These are phyloP conservation scores for Elaphomyces granulatus DNA, from an alignment of 495 filamentous ascomycete species.

Conservation along the genomic window DNA sequence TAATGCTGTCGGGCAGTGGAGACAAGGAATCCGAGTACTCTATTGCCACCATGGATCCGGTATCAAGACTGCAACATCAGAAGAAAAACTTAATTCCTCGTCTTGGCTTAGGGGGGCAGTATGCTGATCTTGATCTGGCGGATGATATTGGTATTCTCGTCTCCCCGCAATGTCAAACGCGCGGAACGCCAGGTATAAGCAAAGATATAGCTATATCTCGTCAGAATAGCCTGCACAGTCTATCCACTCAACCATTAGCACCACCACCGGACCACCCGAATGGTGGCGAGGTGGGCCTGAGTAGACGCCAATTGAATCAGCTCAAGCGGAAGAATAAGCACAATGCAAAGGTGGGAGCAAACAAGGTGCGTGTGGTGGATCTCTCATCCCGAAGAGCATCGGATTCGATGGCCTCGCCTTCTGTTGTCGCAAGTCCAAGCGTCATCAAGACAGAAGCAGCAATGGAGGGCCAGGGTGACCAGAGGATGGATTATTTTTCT, in stretches of 20 bases:
- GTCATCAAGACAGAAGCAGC: constrained; percentile 50
- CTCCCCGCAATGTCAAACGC: constrained; percentile 22
- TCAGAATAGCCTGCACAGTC: constrained; percentile 33
- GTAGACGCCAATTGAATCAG: constrained; percentile 83
- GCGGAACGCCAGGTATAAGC: constrained; percentile 24
- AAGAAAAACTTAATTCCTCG: constrained; percentile 76
- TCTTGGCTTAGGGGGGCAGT: constrained; percentile 71
- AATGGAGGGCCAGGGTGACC: constrained; percentile 34
- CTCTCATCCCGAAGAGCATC: constrained; percentile 57
- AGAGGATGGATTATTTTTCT: constrained; percentile 64
- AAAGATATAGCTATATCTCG: constrained; percentile 27
- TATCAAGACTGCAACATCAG: constrained; percentile 63
- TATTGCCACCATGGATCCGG: constrained; percentile 67
- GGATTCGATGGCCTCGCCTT: constrained; percentile 49
- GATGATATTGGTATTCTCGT: constrained; percentile 44
- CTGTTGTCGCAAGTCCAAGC: constrained; percentile 46
- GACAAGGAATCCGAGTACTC: constrained; percentile 72
- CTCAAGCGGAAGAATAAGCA: constrained; percentile 82
- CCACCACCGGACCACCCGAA: constrained; percentile 38
- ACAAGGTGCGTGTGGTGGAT: constrained; percentile 84
- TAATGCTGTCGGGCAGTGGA: constrained; percentile 66
- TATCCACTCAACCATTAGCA: constrained; percentile 26
- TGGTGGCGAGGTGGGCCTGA: constrained; percentile 57
- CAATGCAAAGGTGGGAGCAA: constrained; percentile 69
- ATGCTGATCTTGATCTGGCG: constrained; percentile 69